These are phyloP conservation scores for Kandelia obovata DNA, from an alignment of 345 rosid genomes.

Conservation along the genomic window DNA sequence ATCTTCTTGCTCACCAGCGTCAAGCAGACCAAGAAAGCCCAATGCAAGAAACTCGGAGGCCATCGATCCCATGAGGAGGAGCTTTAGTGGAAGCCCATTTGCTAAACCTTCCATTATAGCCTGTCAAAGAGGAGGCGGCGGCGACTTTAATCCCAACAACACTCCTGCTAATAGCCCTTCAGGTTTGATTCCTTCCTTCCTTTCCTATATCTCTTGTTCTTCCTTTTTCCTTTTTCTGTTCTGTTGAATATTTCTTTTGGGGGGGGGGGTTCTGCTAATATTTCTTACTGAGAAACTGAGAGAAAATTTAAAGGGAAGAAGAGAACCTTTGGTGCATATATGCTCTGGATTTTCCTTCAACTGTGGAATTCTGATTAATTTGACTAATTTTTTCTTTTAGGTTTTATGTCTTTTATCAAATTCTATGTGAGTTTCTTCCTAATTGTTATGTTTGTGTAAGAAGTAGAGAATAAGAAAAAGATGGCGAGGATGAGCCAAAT, in stretches of 20 bases:
- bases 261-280: neutral
- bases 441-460: too few species aligned
- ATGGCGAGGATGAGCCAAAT: too few species aligned
- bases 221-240: neutral
- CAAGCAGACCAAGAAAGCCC: conserved; percentile 35
- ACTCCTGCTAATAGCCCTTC: conserved; percentile 61
- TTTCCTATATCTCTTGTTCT: neutral
- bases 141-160: conserved; percentile 39
- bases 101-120: conserved; percentile 41
- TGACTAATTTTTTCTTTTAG: too few species aligned
- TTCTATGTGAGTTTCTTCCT: too few species aligned
- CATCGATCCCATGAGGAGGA: conserved; percentile 59
- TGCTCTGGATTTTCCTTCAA: neutral
- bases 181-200: conserved; percentile 32
- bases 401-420: too few species aligned
- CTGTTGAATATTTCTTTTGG: neutral
- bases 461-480: too few species aligned
- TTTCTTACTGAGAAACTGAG: neutral
- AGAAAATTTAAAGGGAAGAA: neutral
- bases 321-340: neutral
- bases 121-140: conserved; percentile 17
- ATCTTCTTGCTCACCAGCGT: conserved; percentile 24
- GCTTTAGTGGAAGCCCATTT: conserved; percentile 59
- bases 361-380: neutral
- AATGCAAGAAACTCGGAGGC: conserved; percentile 54